Conservation (phyloP, 192 early-diverging fungal species). For the Coemansia sp. region DNA sequence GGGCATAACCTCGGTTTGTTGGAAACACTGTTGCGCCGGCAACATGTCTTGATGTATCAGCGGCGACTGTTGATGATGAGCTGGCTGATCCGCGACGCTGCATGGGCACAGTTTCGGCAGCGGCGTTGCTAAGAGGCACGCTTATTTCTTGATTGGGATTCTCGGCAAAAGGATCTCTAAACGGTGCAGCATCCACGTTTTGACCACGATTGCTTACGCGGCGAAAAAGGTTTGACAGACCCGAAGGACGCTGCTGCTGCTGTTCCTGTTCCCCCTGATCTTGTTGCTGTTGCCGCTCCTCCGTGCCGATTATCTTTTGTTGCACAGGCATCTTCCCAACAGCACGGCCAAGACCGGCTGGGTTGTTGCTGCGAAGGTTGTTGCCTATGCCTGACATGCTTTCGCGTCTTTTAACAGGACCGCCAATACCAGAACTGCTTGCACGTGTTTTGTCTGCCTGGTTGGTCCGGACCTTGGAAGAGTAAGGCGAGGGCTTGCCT, state of each 20-base stretch:
- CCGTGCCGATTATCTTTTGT: background rate
- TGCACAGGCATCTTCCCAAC: constrained; percentile 15
- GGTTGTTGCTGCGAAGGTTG: constrained; percentile 43
- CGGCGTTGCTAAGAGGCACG: constrained; percentile 4
- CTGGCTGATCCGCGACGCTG: constrained; percentile 29
- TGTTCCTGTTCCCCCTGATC: background rate
- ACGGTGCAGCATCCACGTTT: background rate
- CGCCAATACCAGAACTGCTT: constrained; percentile 30
- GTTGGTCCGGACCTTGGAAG: constrained; percentile 9
- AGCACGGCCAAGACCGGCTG: constrained; percentile 31
- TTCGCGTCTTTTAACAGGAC: constrained; percentile 39
- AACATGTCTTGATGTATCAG: constrained; percentile 8
- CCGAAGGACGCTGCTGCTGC: constrained; percentile 9
- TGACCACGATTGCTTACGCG: constrained; percentile 2
- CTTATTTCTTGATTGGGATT: background rate
- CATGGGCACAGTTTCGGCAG: background rate
- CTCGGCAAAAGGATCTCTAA: background rate
- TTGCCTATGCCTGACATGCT: constrained; percentile 50
- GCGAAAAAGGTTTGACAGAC: constrained; percentile 19
- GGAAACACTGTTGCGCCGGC: constrained; percentile 32
- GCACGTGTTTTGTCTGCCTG: background rate
- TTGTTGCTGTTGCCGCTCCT: background rate
- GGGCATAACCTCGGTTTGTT: constrained; percentile 16
- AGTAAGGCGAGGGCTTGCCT: constrained; percentile 25
- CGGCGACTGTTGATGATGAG: constrained; percentile 15